Base-by-base conservation (phyloP, 1,284 basidiomycete genomes). In the Pholiota adiposa region DNA sequence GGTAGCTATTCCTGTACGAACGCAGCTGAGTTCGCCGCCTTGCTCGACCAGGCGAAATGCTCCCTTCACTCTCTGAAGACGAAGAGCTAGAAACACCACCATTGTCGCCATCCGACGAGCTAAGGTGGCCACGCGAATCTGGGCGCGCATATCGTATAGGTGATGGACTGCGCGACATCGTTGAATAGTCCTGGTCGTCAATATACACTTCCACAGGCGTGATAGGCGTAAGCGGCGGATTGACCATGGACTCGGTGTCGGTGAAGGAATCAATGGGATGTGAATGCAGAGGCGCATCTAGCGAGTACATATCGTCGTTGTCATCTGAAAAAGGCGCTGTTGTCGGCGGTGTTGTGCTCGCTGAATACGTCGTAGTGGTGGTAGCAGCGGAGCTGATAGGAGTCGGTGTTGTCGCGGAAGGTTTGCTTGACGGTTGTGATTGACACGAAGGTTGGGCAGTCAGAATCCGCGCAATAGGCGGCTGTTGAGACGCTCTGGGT, bases 61-160 rank as follows among this genome's bases (percentile, higher is more conserved):
- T 49, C 12, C 58, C 44, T 25, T 59, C 49, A n/a, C 33, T 16
- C 25, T 14, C 52, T 23, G 40, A 48, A 5, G 21, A 33, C 46
- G 48, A 41, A 3, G 55, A 51, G 27, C 25, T 63, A 27, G 54
- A 29, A 1, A 31, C 16, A 11, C 51, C 50, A 6, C 38, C 50
- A 4, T 55, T 56, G n/a, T 63, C 64, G 8, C 54, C 60, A 3
- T 60, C 58, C 14, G 59, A 33, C 7, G 61, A 59, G 21, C 55
- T 61, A 3, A 67, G 52, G 48, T 58, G 56, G n/a, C 63, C 63
- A 3, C 61, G 62, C 19, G 64, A 65, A 29, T 63, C 64, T n/a
- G 66, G 68, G 1, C 63, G 60, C 9, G 68, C 68, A 38, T 69
- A 69, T 0, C 65, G 65, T 16, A 69, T 69, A 7, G 68, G 68